These are phyloP conservation scores for Effrenium voratum DNA, from an alignment of 73 alveolate species.

Conservation along the genomic window DNA sequence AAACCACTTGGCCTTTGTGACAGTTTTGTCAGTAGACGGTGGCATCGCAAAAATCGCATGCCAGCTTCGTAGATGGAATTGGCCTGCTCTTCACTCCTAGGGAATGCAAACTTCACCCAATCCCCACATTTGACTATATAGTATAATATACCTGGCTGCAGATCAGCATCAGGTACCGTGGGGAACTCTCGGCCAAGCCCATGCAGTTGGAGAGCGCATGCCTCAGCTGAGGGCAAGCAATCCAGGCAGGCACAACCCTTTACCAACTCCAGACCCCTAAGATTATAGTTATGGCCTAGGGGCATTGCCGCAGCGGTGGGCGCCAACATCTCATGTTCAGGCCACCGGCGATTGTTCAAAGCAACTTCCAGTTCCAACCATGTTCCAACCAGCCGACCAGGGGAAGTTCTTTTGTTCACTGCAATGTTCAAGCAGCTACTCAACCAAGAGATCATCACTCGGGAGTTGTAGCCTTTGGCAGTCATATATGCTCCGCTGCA, in stretches of 20 bases:
- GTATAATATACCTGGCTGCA: too few relatives aligned
- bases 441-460: conserved; percentile 20
- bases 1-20: conserved; percentile 11
- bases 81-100: conserved; percentile 1
- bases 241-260: too few relatives aligned
- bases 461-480: conserved; percentile 32
- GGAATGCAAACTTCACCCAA: too few relatives aligned
- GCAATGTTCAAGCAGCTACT: not conserved
- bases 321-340: conserved; percentile 32
- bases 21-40: not conserved
- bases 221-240: not conserved
- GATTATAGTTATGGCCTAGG: too few relatives aligned
- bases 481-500: conserved; percentile 6
- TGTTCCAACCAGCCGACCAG: not conserved
- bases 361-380: conserved; percentile 33
- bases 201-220: conserved; percentile 8
- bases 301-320: not conserved
- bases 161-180: conserved; percentile 23
- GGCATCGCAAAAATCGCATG: conserved; percentile 11
- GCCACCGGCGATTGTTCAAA: not conserved
- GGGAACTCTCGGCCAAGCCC: not conserved
- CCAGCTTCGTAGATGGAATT: not conserved
- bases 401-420: not conserved
- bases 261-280: too few relatives aligned
- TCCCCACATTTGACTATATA: too few relatives aligned